Base-by-base conservation (phyloP, 352 stramenopile species). In the Phytophthora boehmeriae region DNA sequence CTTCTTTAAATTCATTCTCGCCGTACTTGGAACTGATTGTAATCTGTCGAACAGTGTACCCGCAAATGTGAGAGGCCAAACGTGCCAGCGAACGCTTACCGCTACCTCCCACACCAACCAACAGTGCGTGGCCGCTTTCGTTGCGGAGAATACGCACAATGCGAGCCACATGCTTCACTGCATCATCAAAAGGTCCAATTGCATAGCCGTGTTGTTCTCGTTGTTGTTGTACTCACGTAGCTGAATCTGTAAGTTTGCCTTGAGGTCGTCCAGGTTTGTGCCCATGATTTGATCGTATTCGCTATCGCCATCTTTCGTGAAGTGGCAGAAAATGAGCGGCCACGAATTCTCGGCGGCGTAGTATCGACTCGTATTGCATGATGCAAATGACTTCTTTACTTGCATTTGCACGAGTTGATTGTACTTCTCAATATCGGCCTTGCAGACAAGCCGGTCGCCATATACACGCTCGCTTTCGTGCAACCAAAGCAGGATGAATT, bases 391-490 rank as follows among this genome's bases (percentile, higher is more conserved):
- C 28, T 97, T 96, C 63, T 98, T 98, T 13, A 95, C 87, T 71
- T 98, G 95, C 27, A 92, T 68, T 59, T 98, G 90, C 42, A 95
- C 91, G 5, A 98, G 75, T n/a, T 93, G 76, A 46, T 98, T 97
- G 80, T 98, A 98, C 69, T 97, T 97, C 28, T 86, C 71, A 51
- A 98, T 88, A 66, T 99, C 96, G 30, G 90, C 87, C 28, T 94
- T 91, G 67, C 85, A 93, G 23, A 98, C 93, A 11, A 99, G 79
- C 11, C 96, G 83, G 63, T 99, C 96, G 5, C 95, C 93, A 49
- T 98, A 99, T 25, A 98, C 96, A 19, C 96, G 90, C 55, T 98
- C 96, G 49, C 84, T 97, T 63, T 99, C 96, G 66, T 99, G 96
- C 41, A 98, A 66, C 96, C 96, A 99, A 20, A 99, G 70, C 25